Evolutionary conservation across 148 eudicot species (phyloP).

Genomic region (Tetragonia tetragonoides): DNA sequence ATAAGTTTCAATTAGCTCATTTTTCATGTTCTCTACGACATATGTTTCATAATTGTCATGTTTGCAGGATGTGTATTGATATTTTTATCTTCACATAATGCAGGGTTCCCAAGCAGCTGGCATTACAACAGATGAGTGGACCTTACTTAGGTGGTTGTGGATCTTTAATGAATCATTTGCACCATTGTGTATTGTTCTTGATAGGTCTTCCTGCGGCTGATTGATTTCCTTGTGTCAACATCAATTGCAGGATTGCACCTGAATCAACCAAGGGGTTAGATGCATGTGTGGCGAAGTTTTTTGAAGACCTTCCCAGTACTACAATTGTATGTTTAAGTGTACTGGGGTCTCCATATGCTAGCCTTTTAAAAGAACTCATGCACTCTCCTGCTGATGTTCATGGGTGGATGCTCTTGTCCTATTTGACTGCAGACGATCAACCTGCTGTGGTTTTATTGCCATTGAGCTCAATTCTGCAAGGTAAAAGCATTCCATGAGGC

Average conservation of each 20-base stretch:
- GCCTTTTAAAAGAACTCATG: constrained; percentile 53
- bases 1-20: not conserved
- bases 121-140: constrained; percentile 19
- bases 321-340: constrained; percentile 73
- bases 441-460: constrained; percentile 71
- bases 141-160: constrained; percentile 37
- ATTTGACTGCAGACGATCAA: constrained; percentile 55
- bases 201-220: constrained; percentile 10
- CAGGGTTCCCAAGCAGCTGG: constrained; percentile 48
- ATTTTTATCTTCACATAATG: constrained; percentile 5
- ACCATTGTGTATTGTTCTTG: not conserved
- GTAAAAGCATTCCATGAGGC: constrained; percentile 26
- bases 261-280: constrained; percentile 49
- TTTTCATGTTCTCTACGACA: not conserved
- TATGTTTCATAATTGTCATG: not conserved
- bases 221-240: constrained; percentile 17
- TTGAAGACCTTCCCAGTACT: constrained; percentile 56
- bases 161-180: constrained; percentile 7
- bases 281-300: constrained; percentile 44
- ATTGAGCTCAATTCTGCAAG: constrained; percentile 44
- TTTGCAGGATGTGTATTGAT: not conserved
- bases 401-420: constrained; percentile 74
- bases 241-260: constrained; percentile 54
- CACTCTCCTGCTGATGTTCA: constrained; percentile 29
- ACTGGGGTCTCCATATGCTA: constrained; percentile 56